Conservation (phyloP, 176 grass and related monocot genomes). For the Metroxylon sagu region DNA sequence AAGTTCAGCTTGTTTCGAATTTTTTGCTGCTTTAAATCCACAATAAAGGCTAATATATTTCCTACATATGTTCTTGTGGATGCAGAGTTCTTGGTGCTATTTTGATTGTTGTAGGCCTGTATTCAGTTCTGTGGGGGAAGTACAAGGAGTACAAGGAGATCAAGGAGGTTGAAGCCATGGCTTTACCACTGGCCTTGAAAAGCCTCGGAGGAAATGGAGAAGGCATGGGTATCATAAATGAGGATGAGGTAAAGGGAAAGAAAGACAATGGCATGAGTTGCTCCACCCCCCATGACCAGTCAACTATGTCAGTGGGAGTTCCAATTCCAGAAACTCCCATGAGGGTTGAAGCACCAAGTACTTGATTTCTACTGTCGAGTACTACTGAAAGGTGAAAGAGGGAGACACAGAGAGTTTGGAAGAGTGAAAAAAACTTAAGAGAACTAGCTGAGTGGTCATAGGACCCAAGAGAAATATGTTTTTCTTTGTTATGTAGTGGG, state of each 20-base stretch:
- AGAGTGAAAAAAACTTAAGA: constrained; percentile 18
- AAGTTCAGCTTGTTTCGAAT: too few species aligned
- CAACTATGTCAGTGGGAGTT: constrained; percentile 22
- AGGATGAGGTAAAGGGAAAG: constrained; percentile 24
- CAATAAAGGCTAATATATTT: too few species aligned
- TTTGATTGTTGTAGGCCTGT: constrained; percentile 77
- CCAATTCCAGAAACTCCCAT: constrained; percentile 13
- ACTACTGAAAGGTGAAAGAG: too few species aligned
- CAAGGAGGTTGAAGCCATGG: constrained; percentile 16
- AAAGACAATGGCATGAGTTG: constrained; percentile 33
- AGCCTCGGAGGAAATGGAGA: constrained; percentile 18
- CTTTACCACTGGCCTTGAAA: constrained; percentile 51
- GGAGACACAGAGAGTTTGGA: constrained; percentile 18
- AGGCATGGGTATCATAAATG: constrained; percentile 25
- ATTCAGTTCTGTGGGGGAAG: constrained; percentile 88
- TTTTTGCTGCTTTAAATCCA: too few species aligned
- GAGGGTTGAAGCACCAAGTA: constrained; percentile 4
- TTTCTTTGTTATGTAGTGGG: constrained; percentile 3
- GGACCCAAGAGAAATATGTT: constrained; percentile 17
- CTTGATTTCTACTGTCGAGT: too few species aligned
- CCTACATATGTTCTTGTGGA: background rate
- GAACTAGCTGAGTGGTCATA: background rate
- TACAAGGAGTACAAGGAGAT: constrained; percentile 65
- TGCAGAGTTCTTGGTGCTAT: constrained; percentile 55
- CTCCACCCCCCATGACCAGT: constrained; percentile 32